Evolutionary conservation across 495 filamentous ascomycete species (phyloP).

Genomic region (Haplographium delicatum): DNA sequence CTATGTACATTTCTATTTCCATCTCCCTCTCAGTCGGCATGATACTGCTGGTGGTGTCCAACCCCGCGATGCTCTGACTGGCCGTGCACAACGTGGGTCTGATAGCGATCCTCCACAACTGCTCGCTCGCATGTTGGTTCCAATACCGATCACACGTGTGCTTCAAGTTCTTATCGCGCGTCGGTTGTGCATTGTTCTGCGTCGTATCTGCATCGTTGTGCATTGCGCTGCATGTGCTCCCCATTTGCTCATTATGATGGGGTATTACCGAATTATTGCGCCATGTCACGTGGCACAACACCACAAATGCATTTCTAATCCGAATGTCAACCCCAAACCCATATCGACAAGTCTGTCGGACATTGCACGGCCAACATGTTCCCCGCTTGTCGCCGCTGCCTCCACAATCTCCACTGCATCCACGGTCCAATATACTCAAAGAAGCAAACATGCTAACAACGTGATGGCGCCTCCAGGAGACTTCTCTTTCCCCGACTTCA

Average conservation of each 20-base stretch:
- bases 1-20: too few species aligned
- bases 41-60: too few species aligned
- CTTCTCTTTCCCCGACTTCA: constrained; percentile 27
- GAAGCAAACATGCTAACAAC: not conserved
- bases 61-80: too few species aligned
- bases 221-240: not conserved
- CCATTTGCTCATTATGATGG: not conserved
- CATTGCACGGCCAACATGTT: too few species aligned
- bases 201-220: not conserved
- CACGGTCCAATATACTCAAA: not conserved
- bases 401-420: too few species aligned
- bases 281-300: constrained; percentile 16
- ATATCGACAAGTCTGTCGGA: not conserved
- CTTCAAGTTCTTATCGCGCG: too few species aligned
- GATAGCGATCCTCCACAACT: too few species aligned
- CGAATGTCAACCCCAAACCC: not conserved
- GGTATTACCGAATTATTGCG: constrained; percentile 6
- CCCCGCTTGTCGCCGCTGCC: constrained; percentile 4
- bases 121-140: too few species aligned
- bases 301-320: not conserved
- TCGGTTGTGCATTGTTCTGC: not conserved
- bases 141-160: too few species aligned
- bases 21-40: too few species aligned
- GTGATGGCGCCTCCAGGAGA: constrained; percentile 20
- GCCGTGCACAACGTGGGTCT: too few species aligned